Percentiles rank a stretch among this genome's conserved stretches.
These are phyloP conservation scores for Ganoderma boninense DNA, from an alignment of 1,284 basidiomycete species.

Conservation along the genomic window DNA sequence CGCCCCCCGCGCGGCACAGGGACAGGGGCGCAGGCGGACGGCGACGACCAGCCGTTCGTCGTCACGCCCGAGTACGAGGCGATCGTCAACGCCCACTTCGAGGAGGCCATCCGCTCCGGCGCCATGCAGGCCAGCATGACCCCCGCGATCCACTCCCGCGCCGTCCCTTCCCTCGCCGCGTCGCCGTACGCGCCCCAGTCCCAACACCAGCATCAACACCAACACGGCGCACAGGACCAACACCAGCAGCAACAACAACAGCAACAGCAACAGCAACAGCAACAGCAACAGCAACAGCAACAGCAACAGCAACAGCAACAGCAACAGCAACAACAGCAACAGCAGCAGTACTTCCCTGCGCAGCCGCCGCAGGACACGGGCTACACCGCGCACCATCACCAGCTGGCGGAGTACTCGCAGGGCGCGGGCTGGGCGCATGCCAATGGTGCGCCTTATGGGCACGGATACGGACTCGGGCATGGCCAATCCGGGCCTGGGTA, in stretches of 20 bases:
- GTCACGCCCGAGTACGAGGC: conserved; percentile 43
- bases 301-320: no score
- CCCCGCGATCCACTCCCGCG: conserved; percentile 17
- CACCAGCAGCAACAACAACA: not conserved
- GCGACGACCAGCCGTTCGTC: conserved; percentile 43
- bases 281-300: no score
- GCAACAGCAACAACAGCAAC: not conserved
- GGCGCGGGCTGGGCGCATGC: conserved; percentile 17
- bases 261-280: no score
- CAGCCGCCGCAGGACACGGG: conserved; percentile 4
- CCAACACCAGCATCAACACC: no score
- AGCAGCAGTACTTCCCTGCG: conserved; percentile 8
- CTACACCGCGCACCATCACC: conserved; percentile 21
- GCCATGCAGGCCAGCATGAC: conserved; percentile 39
- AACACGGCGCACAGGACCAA: not conserved
- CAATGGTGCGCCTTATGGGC: conserved; percentile 4
- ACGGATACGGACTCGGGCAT: not conserved
- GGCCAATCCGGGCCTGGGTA: conserved; percentile 7
- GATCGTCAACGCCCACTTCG: conserved; percentile 39
- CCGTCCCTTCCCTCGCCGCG: conserved; percentile 9
- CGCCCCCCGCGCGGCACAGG: no score
- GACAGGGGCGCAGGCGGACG: conserved; percentile 25
- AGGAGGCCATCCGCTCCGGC: conserved; percentile 39
- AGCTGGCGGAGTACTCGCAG: not conserved
- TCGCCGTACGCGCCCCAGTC: not conserved